Evolutionary conservation across 1,139 yeast genomes (phyloP), one percentile per base, ranked within the genome.

Genomic region (Debaryomyces sp.): DNA sequence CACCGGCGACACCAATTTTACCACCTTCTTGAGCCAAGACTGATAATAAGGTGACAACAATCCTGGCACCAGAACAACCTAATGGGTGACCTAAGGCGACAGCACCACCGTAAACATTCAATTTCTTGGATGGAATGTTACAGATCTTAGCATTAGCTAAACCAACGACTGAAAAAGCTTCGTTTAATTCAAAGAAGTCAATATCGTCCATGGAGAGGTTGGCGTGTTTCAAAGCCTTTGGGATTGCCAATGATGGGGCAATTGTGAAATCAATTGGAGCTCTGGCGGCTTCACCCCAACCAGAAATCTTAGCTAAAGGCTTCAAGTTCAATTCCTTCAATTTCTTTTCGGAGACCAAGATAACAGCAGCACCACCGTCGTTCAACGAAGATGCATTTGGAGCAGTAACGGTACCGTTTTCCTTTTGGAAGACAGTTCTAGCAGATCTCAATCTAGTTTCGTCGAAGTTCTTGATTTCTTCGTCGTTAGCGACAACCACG

Each of bases 281-380:
- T 66, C 89, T 89, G 48, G 94, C 97, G 61, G 96, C 96, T 66
- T 91, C 97, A 69, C 95, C 97, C 95, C 96, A 90, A 52, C 96
- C 95, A 47, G 80, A 66, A 60, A 91, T 84, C 67, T 82, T 81
- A 52, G 96, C 97, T 56, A 90, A 68, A 54, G 97, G 97, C 64
- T 77, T 87, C 64, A 91, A 73, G 44, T 85, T 85, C 56, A 89
- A 79, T 75, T 89, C 95, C 67, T 82, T 79, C 60, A 89, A 77
- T 73, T 89, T 89, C 57, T 73, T 75, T 62, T 81, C 96, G 44
- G 95, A 86, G 46, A 88, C 92, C 58, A 91, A 77, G 41, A 91
- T 75, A 40, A 91, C 80, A 41, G 97, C 97, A 50, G 96, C 96
- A 66, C 88, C 97, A 71, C 97, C 97, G 67, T 91, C 97, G 69